Evolutionary conservation across 345 rosid genomes (phyloP).

Genomic region (Arabis hirsuta): DNA sequence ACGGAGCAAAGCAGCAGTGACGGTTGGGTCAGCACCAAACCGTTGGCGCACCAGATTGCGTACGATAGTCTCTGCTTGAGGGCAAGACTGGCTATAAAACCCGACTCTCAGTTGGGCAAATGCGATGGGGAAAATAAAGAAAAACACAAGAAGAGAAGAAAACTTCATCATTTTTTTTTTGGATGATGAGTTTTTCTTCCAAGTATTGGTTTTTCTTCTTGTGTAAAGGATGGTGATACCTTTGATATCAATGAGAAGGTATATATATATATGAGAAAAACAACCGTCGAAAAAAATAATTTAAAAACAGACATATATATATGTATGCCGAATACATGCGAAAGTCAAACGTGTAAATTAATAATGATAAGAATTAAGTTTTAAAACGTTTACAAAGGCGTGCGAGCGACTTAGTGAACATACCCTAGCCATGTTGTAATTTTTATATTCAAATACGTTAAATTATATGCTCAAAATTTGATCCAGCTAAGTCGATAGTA

Average conservation of each 20-base stretch:
- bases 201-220: conserved; percentile 14
- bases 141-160: conserved; percentile 37
- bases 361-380: conserved; percentile 16
- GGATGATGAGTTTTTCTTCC: conserved; percentile 2
- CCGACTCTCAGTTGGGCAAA: conserved; percentile 57
- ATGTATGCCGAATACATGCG: conserved; percentile 13
- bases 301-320: neutral
- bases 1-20: conserved; percentile 76
- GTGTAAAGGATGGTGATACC: conserved; percentile 16
- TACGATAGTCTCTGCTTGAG: conserved; percentile 65
- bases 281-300: conserved; percentile 16
- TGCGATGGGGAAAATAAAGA: conserved; percentile 44
- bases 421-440: conserved; percentile 30
- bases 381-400: conserved; percentile 31
- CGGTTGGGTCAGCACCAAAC: conserved; percentile 49
- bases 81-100: conserved; percentile 64
- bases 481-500: conserved; percentile 36
- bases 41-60: conserved; percentile 45
- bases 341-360: conserved; percentile 29
- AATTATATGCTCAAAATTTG: conserved; percentile 11
- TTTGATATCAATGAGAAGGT: conserved; percentile 17
- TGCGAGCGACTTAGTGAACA: conserved; percentile 42
- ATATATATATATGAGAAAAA: conserved; percentile 27
- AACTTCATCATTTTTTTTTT: conserved; percentile 27
- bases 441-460: neutral